phyloP scores from a whole-genome alignment of 192 early-diverging fungal genomes.

The Coemansia sp. region DNA sequence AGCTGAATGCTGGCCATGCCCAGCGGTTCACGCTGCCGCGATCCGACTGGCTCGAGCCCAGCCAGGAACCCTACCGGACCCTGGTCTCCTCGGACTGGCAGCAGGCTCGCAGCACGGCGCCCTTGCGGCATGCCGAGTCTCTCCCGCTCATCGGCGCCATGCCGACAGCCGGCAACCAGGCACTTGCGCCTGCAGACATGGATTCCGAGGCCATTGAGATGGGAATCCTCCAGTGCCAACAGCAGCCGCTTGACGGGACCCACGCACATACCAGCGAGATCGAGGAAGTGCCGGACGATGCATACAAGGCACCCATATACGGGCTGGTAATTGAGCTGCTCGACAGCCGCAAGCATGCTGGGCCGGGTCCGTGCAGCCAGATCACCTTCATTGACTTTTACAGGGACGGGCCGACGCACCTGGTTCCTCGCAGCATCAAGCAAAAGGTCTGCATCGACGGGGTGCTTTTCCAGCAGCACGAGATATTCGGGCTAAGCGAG shows the following conservation, averaged over 20 bases:
- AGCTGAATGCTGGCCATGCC: constrained; percentile 23
- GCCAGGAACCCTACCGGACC: constrained; percentile 37
- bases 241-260: not conserved
- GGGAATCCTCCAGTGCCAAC: constrained; percentile 11
- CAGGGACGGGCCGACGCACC: constrained; percentile 26
- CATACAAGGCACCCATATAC: constrained; percentile 37
- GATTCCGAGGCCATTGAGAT: constrained; percentile 16
- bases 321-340: constrained; percentile 43
- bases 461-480: constrained; percentile 34
- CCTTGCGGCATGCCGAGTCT: not conserved
- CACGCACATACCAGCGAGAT: constrained; percentile 21
- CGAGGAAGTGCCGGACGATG: constrained; percentile 21
- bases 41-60: constrained; percentile 43
- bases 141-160: not conserved
- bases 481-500: constrained; percentile 46
- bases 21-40: constrained; percentile 35
- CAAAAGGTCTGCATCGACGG: constrained; percentile 42
- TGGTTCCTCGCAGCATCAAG: constrained; percentile 40
- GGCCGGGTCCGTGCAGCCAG: constrained; percentile 15
- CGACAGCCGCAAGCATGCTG: constrained; percentile 11
- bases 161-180: not conserved
- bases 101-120: constrained; percentile 15
- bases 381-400: constrained; percentile 46
- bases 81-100: constrained; percentile 48
- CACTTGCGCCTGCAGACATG: not conserved